Base-by-base conservation (phyloP, 352 stramenopile species). In the Pythium coloratum region DNA sequence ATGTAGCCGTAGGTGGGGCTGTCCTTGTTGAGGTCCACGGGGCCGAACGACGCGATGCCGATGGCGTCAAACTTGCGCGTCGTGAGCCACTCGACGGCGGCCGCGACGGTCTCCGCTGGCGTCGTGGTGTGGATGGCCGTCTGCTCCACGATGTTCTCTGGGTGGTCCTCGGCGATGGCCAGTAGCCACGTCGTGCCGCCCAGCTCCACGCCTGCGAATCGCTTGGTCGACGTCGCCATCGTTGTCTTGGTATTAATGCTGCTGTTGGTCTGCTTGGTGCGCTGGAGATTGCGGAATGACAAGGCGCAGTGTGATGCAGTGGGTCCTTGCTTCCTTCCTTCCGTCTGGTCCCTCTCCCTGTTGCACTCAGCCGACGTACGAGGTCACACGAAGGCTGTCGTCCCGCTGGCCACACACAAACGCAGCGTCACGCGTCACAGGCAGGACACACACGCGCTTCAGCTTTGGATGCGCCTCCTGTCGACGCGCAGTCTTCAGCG, bases 101-200 rank as follows among this genome's bases (percentile, higher is more conserved):
- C 78, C 6, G 79, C 71, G 38, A 98, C 72, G 6, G 96, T 98
- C 70, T 96, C 77, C 14, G 75, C 70, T 0, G 94, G 93, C 36
- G 82, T 94, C 66, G 89, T 95, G 61, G 90, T 98, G 44, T 90
- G 75, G 72, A 97, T 93, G 54, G 76, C 73, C 10, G 77, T 82
- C 69, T 88, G 82, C 61, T 89, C 88, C 13, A 96, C 66, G 66
- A 97, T 97, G 77, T 97, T 97, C 63, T 90, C 73, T 26, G 89
- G 87, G 63, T 94, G 73, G 67, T 94, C 76, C 51, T 95, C 76
- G 14, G 94, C 95, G 40, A 99, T 92, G 26, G 94, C 94, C 32
- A 97, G 81, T 33, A 97, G 77, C 86, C 97, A 99, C 55, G 95
- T 96, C 34, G 96, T 99, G 36, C 97, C 97, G 53, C 97, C 97